Conservation (phyloP, 768 basidiomycete species). For the Lanmaoa pseudosensibilis region DNA sequence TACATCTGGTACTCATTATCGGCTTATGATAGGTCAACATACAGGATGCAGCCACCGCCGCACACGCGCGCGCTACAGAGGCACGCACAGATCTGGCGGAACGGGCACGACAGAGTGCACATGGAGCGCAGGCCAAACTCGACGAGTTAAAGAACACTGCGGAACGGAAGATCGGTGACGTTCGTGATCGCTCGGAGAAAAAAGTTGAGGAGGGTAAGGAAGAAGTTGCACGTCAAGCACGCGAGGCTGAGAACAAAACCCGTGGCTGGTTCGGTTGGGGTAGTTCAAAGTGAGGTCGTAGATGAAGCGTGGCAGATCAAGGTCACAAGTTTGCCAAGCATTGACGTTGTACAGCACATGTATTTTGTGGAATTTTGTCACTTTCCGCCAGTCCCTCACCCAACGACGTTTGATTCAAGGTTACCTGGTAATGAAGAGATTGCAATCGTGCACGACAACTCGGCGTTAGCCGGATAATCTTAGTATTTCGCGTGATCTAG, state of each 20-base stretch:
- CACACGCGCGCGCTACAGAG: conserved; percentile 21
- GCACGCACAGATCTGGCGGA: conserved; percentile 26
- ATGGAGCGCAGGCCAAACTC: conserved; percentile 25
- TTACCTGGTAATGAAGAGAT: neutral
- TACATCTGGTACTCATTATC: neutral
- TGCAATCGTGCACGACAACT: neutral
- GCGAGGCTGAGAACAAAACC: conserved; percentile 25
- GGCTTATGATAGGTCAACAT: conserved; percentile 16
- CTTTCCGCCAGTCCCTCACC: neutral
- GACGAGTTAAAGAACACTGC: conserved; percentile 28
- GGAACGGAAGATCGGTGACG: conserved; percentile 25
- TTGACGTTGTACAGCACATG: neutral
- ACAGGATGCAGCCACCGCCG: conserved; percentile 16
- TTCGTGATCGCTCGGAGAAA: conserved; percentile 27
- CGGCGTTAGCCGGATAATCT: conserved; percentile 7
- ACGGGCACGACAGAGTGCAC: conserved; percentile 26
- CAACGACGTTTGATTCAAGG: too few species aligned
- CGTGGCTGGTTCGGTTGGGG: conserved; percentile 44
- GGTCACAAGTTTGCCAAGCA: neutral
- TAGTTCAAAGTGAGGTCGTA: conserved; percentile 26
- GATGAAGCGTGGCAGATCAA: neutral
- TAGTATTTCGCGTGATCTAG: neutral
- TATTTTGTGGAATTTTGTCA: neutral
- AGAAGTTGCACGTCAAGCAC: conserved; percentile 21
- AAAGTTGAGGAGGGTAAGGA: conserved; percentile 33